Evolutionary conservation across 2,329 filamentous ascomycete genomes (phyloP), one percentile per base, ranked within the genome.

Genomic region (Dothideomycetidae sp.): DNA sequence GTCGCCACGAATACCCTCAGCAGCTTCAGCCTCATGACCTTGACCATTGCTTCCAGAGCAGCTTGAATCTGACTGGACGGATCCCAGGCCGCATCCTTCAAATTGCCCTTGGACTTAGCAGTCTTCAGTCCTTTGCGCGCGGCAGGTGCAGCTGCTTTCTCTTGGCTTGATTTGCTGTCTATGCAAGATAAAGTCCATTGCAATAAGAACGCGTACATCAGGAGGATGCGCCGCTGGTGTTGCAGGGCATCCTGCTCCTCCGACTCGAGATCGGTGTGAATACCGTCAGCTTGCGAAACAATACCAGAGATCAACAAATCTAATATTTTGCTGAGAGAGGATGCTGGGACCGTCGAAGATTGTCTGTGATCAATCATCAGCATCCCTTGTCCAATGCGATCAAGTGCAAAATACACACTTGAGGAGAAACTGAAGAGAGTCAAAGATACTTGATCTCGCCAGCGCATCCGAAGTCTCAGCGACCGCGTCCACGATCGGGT

Each of bases 131-230:
- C 81, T 39, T 78, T 81, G 51, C 83, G 70, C 5, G 74, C 71
- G 2, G 80, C 76, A 1, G 77, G 70, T 5, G 78, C 64, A 1
- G 79, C 76, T 0, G 84, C 76, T 60, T 92, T 96, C 59, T 96
- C 90, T 31, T 85, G 81, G 14, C 46, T 49, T 2, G 85, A 81
- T 60, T 93, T 93, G 28, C 81, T 79, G 60, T 98, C 90, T 33
- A 94, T 83, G n/a, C 81, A 84, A 5, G 85, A 80, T 46, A 96
- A 80, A 5, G 84, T 82, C 92, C 90, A 98, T 58, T 94, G 86
- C 33, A 98, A 63, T 9, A 98, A 66, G 53, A 93, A 98, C 21
- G 79, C 88, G 55, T 92, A 96, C 53, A 93, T 81, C 56, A 98
- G 90, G 46, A 98, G 71, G 2, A 94, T 68, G 47, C 81, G 76